These are phyloP conservation scores for Mortierella sp. DNA, from an alignment of 371 early-diverging fungal species.

Conservation along the genomic window DNA sequence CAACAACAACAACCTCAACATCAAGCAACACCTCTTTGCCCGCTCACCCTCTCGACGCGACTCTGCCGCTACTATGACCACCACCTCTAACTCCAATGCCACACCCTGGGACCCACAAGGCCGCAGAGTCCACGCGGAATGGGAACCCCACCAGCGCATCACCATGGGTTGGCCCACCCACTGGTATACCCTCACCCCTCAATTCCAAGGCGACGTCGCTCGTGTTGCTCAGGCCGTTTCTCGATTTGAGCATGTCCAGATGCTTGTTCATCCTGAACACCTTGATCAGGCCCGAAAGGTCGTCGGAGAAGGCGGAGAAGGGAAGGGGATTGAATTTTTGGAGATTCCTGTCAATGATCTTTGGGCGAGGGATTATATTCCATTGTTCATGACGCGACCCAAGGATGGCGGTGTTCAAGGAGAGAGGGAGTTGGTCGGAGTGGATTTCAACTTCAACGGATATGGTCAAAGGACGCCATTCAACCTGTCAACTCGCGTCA, in stretches of 20 bases:
- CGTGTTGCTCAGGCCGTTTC: conserved; percentile 26
- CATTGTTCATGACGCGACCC: conserved; percentile 27
- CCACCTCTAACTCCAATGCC: not conserved
- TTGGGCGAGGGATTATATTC: conserved; percentile 39
- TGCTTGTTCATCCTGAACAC: conserved; percentile 14
- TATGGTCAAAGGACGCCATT: conserved; percentile 22
- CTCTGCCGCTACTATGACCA: not conserved
- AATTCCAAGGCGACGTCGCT: conserved; percentile 27
- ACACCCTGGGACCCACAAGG: not conserved
- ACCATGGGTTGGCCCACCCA: conserved; percentile 33
- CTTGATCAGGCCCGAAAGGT: conserved; percentile 12
- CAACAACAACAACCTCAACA: not conserved
- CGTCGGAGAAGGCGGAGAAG: not conserved
- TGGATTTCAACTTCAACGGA: conserved; percentile 41
- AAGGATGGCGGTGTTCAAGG: not conserved
- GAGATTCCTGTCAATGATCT: conserved; percentile 37
- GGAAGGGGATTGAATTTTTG: conserved; percentile 9
- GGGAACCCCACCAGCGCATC: conserved; percentile 26
- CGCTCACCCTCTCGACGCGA: not conserved
- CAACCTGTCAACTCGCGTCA: conserved; percentile 19
- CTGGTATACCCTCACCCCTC: conserved; percentile 22
- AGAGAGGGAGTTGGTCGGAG: conserved; percentile 26
- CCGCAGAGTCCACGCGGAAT: conserved; percentile 20
- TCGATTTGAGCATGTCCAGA: conserved; percentile 21
- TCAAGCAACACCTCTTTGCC: not conserved